Base-by-base conservation (phyloP, 768 basidiomycete genomes). In the Boletus subcaerulescens region DNA sequence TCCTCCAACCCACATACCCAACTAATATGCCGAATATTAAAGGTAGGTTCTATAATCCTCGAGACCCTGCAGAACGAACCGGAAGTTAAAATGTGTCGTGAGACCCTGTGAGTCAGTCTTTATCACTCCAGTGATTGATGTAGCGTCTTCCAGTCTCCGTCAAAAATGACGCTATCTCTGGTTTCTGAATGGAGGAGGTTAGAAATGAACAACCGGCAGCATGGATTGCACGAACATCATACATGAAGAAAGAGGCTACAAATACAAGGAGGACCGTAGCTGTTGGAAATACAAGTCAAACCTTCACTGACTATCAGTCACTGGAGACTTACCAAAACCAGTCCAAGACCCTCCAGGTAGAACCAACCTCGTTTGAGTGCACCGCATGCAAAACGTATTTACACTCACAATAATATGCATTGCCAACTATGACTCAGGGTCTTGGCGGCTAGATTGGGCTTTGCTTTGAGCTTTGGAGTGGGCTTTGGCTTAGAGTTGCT, bases 401-500 rank as follows among this genome's bases (percentile, higher is more conserved):
- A 12, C 0, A 29, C 22, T 22, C 22, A 22, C 3, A 14, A 18
- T 11, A 6, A 31, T n/a, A 40, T 48, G 38, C 38, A 48, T 24
- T 48, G 48, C 48, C 48, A 48, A 15, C 48, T 38, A 17, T n/a
- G 48, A n/a, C n/a, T n/a, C n/a, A n/a, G 31, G 48, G 15, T 75
- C 64, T 82, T 87, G 11, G 71, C 60, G 3, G 83, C 77, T 45
- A 84, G 84, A 0, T 87, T 73, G 2, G 89, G 86, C 55, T 88
- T 89, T 5, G 80, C 80, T 57, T 73, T 78, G 5, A 66, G 51
- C 55, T 74, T 77, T 9, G 71, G 55, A 29, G 71, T 60, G 52
- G 65, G 73, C 47, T 74, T 77, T 55, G 59, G 71, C 53, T 68
- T 82, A 17, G 2, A 93, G 79, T 63, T 89, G 72, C 59, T 88